Evolutionary conservation across 805 yeast genomes (phyloP).

Genomic region (Starmerella bombi): DNA sequence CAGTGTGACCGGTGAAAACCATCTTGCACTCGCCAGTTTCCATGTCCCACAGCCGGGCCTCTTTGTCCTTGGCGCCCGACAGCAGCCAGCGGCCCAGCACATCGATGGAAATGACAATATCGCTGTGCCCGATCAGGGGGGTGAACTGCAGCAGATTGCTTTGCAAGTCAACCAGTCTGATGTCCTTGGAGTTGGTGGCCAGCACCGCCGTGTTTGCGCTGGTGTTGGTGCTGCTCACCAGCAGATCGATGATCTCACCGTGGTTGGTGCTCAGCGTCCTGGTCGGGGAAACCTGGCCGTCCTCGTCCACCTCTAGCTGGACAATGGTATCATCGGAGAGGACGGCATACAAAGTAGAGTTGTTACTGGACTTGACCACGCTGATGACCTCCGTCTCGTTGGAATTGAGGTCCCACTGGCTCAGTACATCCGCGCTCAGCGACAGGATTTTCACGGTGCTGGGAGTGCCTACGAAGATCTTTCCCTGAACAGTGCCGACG

Average conservation of each 20-base stretch:
- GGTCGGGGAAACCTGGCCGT: constrained; percentile 1
- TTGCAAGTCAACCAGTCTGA: constrained; percentile 48
- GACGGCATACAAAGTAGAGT: constrained; percentile 10
- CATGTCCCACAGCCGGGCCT: constrained; percentile 70
- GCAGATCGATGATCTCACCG: constrained; percentile 86
- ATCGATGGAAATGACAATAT: constrained; percentile 70
- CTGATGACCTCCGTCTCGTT: constrained; percentile 17
- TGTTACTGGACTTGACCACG: constrained; percentile 2
- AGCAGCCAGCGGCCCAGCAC: constrained; percentile 79
- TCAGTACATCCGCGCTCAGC: constrained; percentile 15
- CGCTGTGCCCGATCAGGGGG: constrained; percentile 68
- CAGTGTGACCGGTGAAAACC: constrained; percentile 72
- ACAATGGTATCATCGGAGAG: constrained; percentile 76
- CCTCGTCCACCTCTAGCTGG: constrained; percentile 31
- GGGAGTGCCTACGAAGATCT: constrained; percentile 17
- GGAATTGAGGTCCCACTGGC: constrained; percentile 14
- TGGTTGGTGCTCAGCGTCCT: constrained; percentile 69
- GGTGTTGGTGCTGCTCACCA: constrained; percentile 33
- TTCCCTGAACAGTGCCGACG: constrained; percentile 25
- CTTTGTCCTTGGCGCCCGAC: constrained; percentile 80
- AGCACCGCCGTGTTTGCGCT: constrained; percentile 61
- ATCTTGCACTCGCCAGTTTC: constrained; percentile 38
- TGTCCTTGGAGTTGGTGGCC: constrained; percentile 87
- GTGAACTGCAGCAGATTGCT: constrained; percentile 30
- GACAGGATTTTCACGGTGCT: constrained; percentile 15